Base-by-base conservation (phyloP, 2,329 filamentous ascomycete genomes). In the Blastomyces emzantsi region DNA sequence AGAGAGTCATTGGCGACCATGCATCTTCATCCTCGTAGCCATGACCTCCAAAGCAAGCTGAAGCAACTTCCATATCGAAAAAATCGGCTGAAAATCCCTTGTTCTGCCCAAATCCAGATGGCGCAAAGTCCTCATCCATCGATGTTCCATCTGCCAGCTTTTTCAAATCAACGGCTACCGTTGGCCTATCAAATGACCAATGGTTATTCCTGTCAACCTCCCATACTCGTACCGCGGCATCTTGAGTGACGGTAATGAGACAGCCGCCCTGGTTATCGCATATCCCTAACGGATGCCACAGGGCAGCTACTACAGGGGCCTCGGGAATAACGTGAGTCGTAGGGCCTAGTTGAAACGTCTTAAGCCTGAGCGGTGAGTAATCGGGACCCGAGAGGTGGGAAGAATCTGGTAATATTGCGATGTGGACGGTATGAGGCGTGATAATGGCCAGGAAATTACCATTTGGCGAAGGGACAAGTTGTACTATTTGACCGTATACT, bases 1-100 rank as follows among this genome's bases (percentile, higher is more conserved):
- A 99, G 13, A 99, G 81, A 0, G 94, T 97, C 90, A 97, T 97
- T 11, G 92, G 86, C 8, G 92, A 90, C 94, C 94, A 99, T 1
- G 83, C 83, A 70, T 85, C 80, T 67, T 87, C 83, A 47, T 82
- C 82, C 62, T 82, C 80, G 63, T 75, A 78, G 11, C 82, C 84
- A 60, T 74, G 79, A 33, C 92, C 92, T 17, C 92, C 93, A 77
- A 99, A 99, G 73, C 87, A 90, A 60, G 92, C 92, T 1, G 92
- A 88, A 3, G 92, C 91, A 28, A 96, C 91, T 72, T 97, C 90
- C 88, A 99, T 96, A 73, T 97, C 92, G 64, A 95, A 87, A 1
- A 85, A 85, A 73, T 97, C 92, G 0, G 92, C 89, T 0, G 92
- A 96, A 70, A 96, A 97, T 11, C 86, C 88, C 69, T 89, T 90